Conservation (phyloP, 345 rosid species). For the Camelina neglecta region DNA sequence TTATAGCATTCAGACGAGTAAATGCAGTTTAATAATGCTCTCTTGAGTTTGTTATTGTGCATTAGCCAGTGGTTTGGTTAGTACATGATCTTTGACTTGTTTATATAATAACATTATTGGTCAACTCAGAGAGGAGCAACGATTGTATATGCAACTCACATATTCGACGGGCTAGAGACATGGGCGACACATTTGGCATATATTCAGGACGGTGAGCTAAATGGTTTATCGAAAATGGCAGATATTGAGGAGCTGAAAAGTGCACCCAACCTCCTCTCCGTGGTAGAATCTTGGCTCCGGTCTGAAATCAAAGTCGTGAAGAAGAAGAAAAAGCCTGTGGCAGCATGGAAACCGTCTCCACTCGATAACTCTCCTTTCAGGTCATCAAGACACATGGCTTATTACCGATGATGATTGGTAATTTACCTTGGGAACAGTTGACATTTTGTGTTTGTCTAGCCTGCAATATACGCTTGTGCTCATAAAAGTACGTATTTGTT, state of each 20-base stretch:
- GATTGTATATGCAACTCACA: conserved; percentile 88
- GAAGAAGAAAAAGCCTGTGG: conserved; percentile 45
- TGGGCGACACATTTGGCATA: conserved; percentile 93
- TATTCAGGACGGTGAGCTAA: conserved; percentile 83
- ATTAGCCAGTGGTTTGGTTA: background rate
- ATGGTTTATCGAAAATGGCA: conserved; percentile 54
- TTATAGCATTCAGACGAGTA: background rate
- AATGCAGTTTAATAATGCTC: background rate
- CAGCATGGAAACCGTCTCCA: conserved; percentile 57
- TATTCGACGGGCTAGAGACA: conserved; percentile 86
- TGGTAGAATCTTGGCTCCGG: conserved; percentile 89
- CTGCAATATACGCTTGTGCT: background rate
- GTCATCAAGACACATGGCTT: conserved; percentile 92
- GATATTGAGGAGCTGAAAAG: conserved; percentile 69
- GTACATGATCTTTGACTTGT: conserved; percentile 25
- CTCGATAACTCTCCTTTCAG: conserved; percentile 65
- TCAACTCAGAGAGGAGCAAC: conserved; percentile 77
- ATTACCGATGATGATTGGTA: conserved; percentile 70
- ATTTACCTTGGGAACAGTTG: background rate
- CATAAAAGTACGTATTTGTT: background rate
- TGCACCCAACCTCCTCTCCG: conserved; percentile 74
- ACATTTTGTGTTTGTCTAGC: background rate
- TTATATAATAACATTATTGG: background rate
- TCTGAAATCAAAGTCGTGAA: conserved; percentile 63
- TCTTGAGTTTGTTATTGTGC: conserved; percentile 5